These are phyloP conservation scores for Fusarium siculi DNA, from an alignment of 2,329 filamentous ascomycete species.

Conservation along the genomic window DNA sequence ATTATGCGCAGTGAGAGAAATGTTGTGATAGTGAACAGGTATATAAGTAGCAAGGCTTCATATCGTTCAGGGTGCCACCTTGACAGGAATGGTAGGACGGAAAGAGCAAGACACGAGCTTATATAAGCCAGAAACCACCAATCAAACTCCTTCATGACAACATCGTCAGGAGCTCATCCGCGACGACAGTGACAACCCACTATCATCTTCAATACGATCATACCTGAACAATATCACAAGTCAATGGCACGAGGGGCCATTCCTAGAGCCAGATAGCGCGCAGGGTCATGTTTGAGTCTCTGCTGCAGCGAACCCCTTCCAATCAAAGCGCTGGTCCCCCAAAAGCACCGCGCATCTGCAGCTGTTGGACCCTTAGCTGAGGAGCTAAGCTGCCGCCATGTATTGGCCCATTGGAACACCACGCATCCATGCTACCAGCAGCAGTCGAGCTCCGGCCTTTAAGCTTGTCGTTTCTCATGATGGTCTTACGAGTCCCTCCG, in stretches of 20 bases:
- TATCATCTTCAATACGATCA: conserved; percentile 22
- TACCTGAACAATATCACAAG: conserved; percentile 26
- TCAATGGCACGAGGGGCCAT: conserved; percentile 37
- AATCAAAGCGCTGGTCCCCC: conserved; percentile 23
- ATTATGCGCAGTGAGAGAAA: neutral
- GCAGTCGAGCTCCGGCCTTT: conserved; percentile 64
- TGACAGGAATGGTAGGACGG: neutral
- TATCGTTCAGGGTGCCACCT: neutral
- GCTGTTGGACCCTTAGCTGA: conserved; percentile 36
- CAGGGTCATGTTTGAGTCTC: conserved; percentile 43
- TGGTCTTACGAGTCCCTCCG: conserved; percentile 59
- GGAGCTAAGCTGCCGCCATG: conserved; percentile 65
- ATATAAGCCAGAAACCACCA: conserved; percentile 28
- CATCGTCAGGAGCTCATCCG: conserved; percentile 32
- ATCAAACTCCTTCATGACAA: conserved; percentile 30
- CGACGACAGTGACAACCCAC: conserved; percentile 27
- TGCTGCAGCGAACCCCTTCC: conserved; percentile 27
- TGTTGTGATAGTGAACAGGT: neutral
- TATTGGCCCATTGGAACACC: conserved; percentile 92
- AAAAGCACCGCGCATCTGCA: conserved; percentile 34
- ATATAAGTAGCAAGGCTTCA: neutral
- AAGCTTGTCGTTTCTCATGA: conserved; percentile 68
- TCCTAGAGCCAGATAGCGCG: conserved; percentile 25
- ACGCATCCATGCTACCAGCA: conserved; percentile 82
- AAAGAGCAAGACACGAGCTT: conserved; percentile 13